phyloP scores from a whole-genome alignment of 2,329 filamentous ascomycete species.

The Amauroascus verrucosus region DNA sequence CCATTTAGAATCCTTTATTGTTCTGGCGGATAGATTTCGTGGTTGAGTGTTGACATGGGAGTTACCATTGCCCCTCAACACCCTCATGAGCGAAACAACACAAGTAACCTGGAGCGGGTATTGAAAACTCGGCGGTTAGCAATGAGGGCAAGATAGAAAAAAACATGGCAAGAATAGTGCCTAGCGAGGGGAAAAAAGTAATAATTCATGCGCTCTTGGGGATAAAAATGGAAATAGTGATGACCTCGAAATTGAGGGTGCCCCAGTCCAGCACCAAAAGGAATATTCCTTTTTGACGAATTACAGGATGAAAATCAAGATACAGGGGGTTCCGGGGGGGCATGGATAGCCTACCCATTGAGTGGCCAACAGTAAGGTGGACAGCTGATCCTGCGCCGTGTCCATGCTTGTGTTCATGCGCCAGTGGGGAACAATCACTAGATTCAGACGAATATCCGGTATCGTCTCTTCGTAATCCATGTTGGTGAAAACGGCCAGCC shows the following conservation, averaged over 20 bases:
- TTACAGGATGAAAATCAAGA: background rate
- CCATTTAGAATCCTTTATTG: slow-evolving; percentile 7
- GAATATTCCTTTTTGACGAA: background rate
- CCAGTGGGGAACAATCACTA: background rate
- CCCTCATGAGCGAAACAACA: background rate
- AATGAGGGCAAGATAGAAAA: background rate
- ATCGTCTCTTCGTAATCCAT: background rate
- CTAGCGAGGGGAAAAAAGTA: background rate
- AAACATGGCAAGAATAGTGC: too few relatives aligned
- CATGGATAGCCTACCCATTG: background rate
- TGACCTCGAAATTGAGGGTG: background rate
- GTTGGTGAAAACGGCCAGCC: background rate
- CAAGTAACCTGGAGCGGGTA: background rate
- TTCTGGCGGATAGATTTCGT: background rate
- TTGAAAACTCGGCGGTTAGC: background rate
- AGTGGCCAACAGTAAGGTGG: background rate
- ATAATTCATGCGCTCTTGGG: background rate
- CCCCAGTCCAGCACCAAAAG: background rate
- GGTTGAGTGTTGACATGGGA: background rate
- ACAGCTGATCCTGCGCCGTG: background rate
- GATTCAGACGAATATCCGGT: background rate
- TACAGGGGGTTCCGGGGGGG: background rate
- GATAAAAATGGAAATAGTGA: background rate
- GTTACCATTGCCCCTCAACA: background rate
- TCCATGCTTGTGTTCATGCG: background rate